These are phyloP conservation scores for Exophiala dermatitidis DNA, from an alignment of 2,329 filamentous ascomycete genomes.

Conservation along the genomic window DNA sequence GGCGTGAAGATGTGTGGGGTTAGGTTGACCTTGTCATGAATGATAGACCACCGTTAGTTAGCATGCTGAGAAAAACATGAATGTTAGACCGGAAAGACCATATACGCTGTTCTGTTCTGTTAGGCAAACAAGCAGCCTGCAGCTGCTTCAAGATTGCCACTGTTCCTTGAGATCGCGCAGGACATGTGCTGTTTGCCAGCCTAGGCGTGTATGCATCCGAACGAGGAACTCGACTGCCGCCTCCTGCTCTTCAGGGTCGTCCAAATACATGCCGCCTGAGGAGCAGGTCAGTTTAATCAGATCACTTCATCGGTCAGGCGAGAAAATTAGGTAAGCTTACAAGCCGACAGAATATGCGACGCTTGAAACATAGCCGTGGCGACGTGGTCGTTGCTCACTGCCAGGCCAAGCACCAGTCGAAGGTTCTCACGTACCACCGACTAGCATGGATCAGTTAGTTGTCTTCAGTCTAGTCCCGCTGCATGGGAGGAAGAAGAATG, in stretches of 20 bases:
- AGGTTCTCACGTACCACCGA: slow-evolving; percentile 9
- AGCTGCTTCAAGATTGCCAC: neutral
- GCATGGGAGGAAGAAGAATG: neutral
- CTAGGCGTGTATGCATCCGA: slow-evolving; percentile 9
- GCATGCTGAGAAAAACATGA: too few relatives aligned
- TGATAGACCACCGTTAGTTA: too few relatives aligned
- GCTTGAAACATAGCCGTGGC: slow-evolving; percentile 15
- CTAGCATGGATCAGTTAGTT: neutral
- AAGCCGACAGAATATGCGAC: slow-evolving; percentile 17
- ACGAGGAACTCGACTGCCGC: slow-evolving; percentile 13
- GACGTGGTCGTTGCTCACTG: slow-evolving; percentile 13
- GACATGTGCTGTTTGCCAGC: slow-evolving; percentile 16
- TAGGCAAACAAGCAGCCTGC: neutral
- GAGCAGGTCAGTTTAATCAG: neutral
- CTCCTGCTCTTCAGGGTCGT: slow-evolving; percentile 10
- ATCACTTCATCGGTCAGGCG: neutral
- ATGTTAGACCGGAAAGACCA: too few relatives aligned
- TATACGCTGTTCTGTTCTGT: too few relatives aligned
- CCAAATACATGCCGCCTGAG: slow-evolving; percentile 15
- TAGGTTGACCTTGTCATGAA: too few relatives aligned
- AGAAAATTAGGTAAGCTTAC: neutral
- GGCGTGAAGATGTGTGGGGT: slow-evolving; percentile 50
- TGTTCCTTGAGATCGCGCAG: slow-evolving; percentile 10
- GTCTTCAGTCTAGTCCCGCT: neutral
- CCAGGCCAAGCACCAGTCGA: slow-evolving; percentile 14